phyloP scores from a whole-genome alignment of 208 protist species.

The Trypanosoma cruzi region DNA sequence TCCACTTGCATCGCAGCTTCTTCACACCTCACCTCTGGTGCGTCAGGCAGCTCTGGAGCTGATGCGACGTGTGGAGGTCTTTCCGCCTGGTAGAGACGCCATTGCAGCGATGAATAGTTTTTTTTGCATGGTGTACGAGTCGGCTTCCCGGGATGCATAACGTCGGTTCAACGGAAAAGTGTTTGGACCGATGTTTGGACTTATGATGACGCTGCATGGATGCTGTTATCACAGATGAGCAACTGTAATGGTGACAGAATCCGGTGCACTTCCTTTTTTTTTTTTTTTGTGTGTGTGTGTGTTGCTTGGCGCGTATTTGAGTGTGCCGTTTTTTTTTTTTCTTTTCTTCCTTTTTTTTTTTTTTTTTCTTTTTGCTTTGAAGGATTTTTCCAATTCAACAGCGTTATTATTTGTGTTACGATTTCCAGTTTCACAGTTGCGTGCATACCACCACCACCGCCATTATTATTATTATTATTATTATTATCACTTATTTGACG shows the following conservation, averaged over 20 bases:
- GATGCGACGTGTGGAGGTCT: slow-evolving; percentile 44
- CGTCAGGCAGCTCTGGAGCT: slow-evolving; percentile 41
- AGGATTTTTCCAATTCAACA: not conserved
- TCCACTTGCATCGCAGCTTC: slow-evolving; percentile 66
- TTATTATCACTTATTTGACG: not conserved
- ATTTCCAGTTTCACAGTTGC: not conserved
- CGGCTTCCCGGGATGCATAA: slow-evolving; percentile 14
- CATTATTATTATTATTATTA: no score
- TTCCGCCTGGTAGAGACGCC: slow-evolving; percentile 51
- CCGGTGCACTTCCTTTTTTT: no score
- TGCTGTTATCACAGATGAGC: not conserved
- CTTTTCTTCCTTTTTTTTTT: no score
- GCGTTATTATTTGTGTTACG: not conserved
- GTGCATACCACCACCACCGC: no score
- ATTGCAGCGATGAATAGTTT: slow-evolving; percentile 75
- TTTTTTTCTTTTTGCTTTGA: not conserved
- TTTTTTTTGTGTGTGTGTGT: not conserved
- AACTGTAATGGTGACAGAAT: no score
- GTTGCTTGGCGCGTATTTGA: no score
- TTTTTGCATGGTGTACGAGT: slow-evolving; percentile 64
- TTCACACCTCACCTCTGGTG: slow-evolving; percentile 39
- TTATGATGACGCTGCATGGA: not conserved
- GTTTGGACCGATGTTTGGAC: not conserved
- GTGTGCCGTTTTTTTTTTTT: no score
- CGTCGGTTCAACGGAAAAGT: not conserved